phyloP scores from a whole-genome alignment of 2,329 filamentous ascomycete genomes.

The Cladophialophora exuberans region DNA sequence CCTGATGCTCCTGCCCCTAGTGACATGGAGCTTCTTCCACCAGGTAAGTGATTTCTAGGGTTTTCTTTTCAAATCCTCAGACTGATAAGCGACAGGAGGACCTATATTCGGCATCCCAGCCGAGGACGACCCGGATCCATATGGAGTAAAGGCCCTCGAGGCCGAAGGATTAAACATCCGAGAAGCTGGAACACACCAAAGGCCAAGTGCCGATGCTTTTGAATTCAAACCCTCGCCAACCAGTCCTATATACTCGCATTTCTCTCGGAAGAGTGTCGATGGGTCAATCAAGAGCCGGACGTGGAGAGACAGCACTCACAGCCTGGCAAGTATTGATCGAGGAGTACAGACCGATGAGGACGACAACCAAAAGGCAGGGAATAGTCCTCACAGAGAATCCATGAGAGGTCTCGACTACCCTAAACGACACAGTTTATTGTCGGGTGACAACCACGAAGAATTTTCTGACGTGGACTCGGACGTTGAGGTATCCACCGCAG shows the following conservation, averaged over 20 bases:
- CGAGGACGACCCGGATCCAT: conserved; percentile 84
- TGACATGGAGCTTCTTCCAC: conserved; percentile 63
- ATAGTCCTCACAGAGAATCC: conserved; percentile 40
- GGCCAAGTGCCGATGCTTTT: conserved; percentile 78
- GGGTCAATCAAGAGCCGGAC: conserved; percentile 70
- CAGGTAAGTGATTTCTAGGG: conserved; percentile 52
- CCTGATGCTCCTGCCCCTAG: conserved; percentile 72
- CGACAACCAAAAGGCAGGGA: conserved; percentile 60
- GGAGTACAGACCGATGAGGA: conserved; percentile 70
- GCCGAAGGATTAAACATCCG: conserved; percentile 86
- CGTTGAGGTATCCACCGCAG: conserved; percentile 59
- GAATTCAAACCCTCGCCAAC: conserved; percentile 77
- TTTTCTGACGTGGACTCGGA: conserved; percentile 34
- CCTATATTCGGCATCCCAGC: conserved; percentile 75
- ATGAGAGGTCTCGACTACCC: conserved; percentile 12
- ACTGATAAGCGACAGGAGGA: conserved; percentile 38
- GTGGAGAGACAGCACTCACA: conserved; percentile 68
- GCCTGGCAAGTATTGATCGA: conserved; percentile 63
- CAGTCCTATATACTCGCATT: conserved; percentile 68
- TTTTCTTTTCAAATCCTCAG: conserved; percentile 34
- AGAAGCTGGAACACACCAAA: conserved; percentile 77
- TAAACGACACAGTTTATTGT: conserved; percentile 26
- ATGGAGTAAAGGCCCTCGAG: conserved; percentile 86
- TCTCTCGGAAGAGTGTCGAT: conserved; percentile 68
- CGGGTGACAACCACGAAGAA: conserved; percentile 13